Evolutionary conservation across 345 rosid genomes (phyloP), one percentile per base, ranked within the genome.

Genomic region (Physaria fendleri): DNA sequence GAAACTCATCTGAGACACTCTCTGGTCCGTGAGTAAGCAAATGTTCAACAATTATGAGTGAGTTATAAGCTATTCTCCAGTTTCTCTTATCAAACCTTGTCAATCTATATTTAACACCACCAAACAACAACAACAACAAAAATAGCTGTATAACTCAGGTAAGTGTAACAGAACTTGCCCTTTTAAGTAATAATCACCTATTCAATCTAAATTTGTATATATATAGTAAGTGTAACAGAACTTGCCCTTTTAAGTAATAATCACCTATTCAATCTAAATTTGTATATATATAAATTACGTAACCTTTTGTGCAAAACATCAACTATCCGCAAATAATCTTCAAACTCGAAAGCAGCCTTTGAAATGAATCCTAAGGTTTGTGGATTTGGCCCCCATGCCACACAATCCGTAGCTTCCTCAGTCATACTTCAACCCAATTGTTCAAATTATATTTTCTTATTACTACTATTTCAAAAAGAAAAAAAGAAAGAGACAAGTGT

Each of bases 21-120:
- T 84, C 98, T 1, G 96, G 98, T 64, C 98, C 98, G 50, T 88
- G 98, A 73, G 95, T 92, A 74, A 92, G 62, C 66, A 88, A 71
- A 69, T 73, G 93, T 24, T 92, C 96, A 49, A 92, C 81, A 17
- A 92, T 78, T 59, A 81, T 72, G 47, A 86, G 77, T 23, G 88
- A 80, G 71, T 86, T 82, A 71, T 88, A 84, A 51, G 88, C 79
- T 15, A 63, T 74, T 61, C 95, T 83, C 98, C 98, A 92, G 25
- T 64, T 81, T 73, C 74, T 92, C 34, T 74, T 84, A 14, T 92
- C 96, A 47, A 86, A 92, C 34, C 68, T 69, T 55, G 59, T 68
- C 68, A 88, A 84, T 71, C 98, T 88, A 52, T n/a, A 37, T 51
- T 43, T 3, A 32, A n/a, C n/a, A n/a, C n/a, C 42, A 51, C 46